Evolutionary conservation across 352 stramenopile genomes (phyloP), one percentile per base, ranked within the genome.

Genomic region (Globisporangium heterothallicum): DNA sequence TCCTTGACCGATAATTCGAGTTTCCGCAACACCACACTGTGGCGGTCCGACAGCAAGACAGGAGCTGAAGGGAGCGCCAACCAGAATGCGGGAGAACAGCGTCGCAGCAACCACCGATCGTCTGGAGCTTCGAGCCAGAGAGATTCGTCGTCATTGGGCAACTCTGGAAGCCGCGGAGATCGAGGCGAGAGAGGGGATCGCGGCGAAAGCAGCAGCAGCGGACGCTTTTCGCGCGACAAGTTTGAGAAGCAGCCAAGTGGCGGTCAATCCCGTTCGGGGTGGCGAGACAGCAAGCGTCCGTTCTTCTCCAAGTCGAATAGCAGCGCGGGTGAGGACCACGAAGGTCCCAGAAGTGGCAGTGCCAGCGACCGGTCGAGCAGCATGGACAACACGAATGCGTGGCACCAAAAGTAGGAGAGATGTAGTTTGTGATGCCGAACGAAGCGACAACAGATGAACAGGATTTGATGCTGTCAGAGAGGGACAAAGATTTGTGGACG

Each of bases 1-100:
- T 92, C 82, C 49, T 50, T 94, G 45, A 90, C 69, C 44, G 83
- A 94, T 53, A 91, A 86, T 62, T 87, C 71, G 25, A 84, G 73
- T 45, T 86, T 86, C 34, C 79, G 82, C 38, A 90, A 84, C 60
- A 89, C 78, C 63, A 94, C 80, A 22, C 60, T 84, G 34, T 94
- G 74, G 78, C 75, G 80, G 22, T 74, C 72, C 38, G 78, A 53
- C 18, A 49, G 49, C 58, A 66, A 24, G 86, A 84, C 50, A 62
- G 22, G 27, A 16, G 42, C 25, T 6, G 48, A 55, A 6, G 34
- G 49, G 10, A 85, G 66, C 42, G 74, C 74, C 45, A 77, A 78
- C 46, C 70, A 79, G 42, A 45, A 49, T 42, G 36, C 46, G n/a
- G 32, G 32, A 2, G 36, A 34, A 1, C 43, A 56, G 19, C 60